Percentiles rank a stretch among this genome's conserved stretches.
Conservation (phyloP, 176 grass and related monocot genomes). For the Ampelocalamus luodianensis region DNA sequence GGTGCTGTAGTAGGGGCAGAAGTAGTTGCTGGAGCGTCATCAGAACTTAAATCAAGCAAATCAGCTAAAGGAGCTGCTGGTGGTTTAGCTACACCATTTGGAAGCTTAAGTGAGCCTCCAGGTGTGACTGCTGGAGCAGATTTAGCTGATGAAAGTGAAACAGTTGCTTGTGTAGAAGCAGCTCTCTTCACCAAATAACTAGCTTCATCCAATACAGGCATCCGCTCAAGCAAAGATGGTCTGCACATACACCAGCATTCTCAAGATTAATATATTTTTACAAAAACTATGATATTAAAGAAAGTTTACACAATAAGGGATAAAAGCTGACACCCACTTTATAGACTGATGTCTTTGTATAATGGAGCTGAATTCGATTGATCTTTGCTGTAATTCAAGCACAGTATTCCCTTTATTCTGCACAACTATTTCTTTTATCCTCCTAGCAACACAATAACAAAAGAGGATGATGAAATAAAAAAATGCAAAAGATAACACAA, state of each 20-base stretch:
- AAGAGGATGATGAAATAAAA: neutral
- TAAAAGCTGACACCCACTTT: constrained; percentile 61
- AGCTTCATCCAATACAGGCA: constrained; percentile 95
- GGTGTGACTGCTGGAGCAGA: constrained; percentile 43
- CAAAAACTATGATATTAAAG: constrained; percentile 30
- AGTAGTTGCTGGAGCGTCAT: constrained; percentile 61
- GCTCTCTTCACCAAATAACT: constrained; percentile 77
- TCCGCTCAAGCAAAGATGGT: constrained; percentile 94
- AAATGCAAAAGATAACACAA: constrained; percentile 19
- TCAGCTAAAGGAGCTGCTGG: constrained; percentile 70
- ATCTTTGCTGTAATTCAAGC: constrained; percentile 97
- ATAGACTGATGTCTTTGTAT: constrained; percentile 93
- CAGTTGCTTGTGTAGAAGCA: constrained; percentile 58
- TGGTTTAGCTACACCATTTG: constrained; percentile 90
- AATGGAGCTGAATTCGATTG: constrained; percentile 97
- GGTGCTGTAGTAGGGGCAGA: constrained; percentile 53
- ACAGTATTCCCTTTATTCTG: constrained; percentile 85
- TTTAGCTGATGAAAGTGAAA: constrained; percentile 65
- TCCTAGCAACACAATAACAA: constrained; percentile 60
- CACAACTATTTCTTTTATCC: constrained; percentile 78
- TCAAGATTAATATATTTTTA: constrained; percentile 26
- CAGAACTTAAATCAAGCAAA: constrained; percentile 89
- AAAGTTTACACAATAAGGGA: neutral
- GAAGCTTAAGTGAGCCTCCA: constrained; percentile 70
- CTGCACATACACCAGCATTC: constrained; percentile 54